Conservation (phyloP, 805 yeast genomes). For the Cyberlindnera euphorbiae region DNA sequence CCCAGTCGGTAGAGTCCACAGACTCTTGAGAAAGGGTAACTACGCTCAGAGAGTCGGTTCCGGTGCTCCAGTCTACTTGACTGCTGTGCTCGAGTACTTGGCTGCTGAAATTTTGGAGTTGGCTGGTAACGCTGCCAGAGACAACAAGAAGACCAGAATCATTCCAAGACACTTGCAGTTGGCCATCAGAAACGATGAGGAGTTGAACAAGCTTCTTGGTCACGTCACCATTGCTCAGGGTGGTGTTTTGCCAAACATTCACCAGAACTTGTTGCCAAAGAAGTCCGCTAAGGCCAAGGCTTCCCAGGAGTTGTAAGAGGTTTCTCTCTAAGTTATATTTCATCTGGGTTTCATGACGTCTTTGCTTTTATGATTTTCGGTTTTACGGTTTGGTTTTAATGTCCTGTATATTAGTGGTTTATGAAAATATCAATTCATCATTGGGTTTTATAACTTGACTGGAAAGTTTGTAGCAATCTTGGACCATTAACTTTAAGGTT, state of each 20-base stretch:
- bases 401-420: constrained; percentile 13
- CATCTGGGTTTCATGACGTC: constrained; percentile 9
- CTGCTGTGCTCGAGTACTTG: constrained; percentile 94
- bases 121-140: constrained; percentile 99
- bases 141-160: constrained; percentile 98
- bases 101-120: constrained; percentile 97
- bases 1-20: constrained; percentile 99
- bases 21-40: constrained; percentile 94
- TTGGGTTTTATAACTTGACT: constrained; percentile 1
- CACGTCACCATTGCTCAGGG: constrained; percentile 98
- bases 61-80: constrained; percentile 97
- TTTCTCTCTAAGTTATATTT: too few relatives aligned
- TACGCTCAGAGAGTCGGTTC: constrained; percentile 99
- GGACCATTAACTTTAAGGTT: too few relatives aligned
- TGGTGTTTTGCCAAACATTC: constrained; percentile 99
- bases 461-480: too few relatives aligned
- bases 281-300: constrained; percentile 56
- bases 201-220: constrained; percentile 86
- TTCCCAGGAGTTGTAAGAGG: constrained; percentile 58
- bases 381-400: constrained; percentile 14
- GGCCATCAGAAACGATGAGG: constrained; percentile 99
- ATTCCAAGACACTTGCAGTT: constrained; percentile 98
- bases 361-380: constrained; percentile 12
- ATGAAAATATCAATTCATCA: constrained; percentile 5
- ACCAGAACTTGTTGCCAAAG: constrained; percentile 87